Evolutionary conservation across 495 filamentous ascomycete species (phyloP), one percentile per base, ranked within the genome.

Genomic region (Annulohypoxylon nitens): DNA sequence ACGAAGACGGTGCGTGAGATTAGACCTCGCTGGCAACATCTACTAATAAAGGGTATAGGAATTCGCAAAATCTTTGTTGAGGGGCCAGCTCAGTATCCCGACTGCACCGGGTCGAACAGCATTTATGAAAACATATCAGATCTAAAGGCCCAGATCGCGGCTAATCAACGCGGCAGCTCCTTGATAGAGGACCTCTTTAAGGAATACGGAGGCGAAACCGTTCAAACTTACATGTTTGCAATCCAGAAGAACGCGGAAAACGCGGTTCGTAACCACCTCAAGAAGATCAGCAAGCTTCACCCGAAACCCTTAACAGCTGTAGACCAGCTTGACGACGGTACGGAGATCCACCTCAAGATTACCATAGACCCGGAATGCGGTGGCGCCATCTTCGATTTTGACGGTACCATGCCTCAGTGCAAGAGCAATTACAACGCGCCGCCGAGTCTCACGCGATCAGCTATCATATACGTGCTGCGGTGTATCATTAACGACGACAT

Each of bases 171-270:
- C 60, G 95, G 95, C 30, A 97, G 97, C 70, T 92, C 88, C 34
- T 85, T 98, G 26, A 97, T 98, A 69, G 88, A 89, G 57, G 82
- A 84, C 0, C 85, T 97, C 1, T 94, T 97, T 67, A 85, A 87
- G 16, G 95, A 97, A 69, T 97, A 97, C 75, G 91, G 93, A 16
- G 90, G 93, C 65, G 86, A 90, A 2, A 93, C 93, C 0, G 95
- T 98, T 3, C 91, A 97, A 75, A 93, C 93, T 78, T 98, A 97
- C 82, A 98, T 98, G 95, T 83, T 87, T 45, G 91, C 88, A 91
- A 95, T 34, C 91, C 90, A 39, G 94, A 92, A 3, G 93, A 95
- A 94, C 54, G 93, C 93, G 3, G 92, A 94, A 75, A 79, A 87
- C 0, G 90, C 87, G 59, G 93, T 95, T 0, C 85, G 91, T n/a